Evolutionary conservation across 225 moss, liverwort and hornwort species (phyloP), one percentile per base, ranked within the genome.

Genomic region (Marchantia polymorpha): DNA sequence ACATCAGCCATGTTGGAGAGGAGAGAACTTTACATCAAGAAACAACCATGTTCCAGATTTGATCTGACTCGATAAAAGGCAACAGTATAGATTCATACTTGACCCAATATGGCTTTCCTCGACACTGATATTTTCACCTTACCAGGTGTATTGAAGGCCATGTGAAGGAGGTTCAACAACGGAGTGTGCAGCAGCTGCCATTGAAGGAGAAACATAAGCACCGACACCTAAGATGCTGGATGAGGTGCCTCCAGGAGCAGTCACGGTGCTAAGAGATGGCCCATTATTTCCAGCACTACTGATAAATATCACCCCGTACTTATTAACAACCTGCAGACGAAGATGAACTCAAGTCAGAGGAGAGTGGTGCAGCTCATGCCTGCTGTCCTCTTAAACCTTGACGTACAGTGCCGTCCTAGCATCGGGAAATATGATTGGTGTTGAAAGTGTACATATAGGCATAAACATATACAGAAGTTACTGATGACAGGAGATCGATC

Each of bases 261-360:
- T 91, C 60, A 97, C 92, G 64, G 97, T 94, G 66, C 93, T 93
- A 75, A 97, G 85, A 52, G 97, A 97, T 81, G 97, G 97, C 81
- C 97, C 97, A 85, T 90, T 94, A 82, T 97, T 97, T 64, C 97
- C 97, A 70, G 97, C 97, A 83, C 97, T 94, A 84, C 94, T 92
- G 61, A 97, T 90, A 78, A 97, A 97, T 47, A 94, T 89, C 69
- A 97, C 97, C 70, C 94, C 94, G 82, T 97, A 91, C 79, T 92
- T 94, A 84, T 92, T 84, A 72, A 93, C 93, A 79, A 93, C 96
- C 96, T 97, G 76, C 74, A 56, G 56, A 27, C 16, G 55, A 15
- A 75, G 27, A 56, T 15, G 23, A 56, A 54, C 27, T 58, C 19
- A 58, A 56, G 55, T 39, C 74, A 75, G 48, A 19, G 22, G 50